These are phyloP conservation scores for Sporisorium reilianum DNA, from an alignment of 1,284 basidiomycete species.

Conservation along the genomic window DNA sequence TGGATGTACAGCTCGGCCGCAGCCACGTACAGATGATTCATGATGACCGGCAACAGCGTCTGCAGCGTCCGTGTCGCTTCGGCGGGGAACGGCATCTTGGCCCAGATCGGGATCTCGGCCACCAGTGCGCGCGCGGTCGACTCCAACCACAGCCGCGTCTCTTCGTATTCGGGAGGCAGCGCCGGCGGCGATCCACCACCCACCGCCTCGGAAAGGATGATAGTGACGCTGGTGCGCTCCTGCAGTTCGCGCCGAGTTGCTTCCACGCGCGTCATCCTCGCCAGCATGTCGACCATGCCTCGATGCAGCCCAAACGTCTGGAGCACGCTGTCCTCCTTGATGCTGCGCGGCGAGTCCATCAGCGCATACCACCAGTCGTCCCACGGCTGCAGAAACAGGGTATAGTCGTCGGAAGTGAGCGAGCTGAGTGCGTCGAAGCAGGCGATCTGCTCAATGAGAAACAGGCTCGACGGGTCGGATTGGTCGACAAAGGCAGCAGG, in stretches of 20 bases:
- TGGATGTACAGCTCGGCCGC: constrained; percentile 49
- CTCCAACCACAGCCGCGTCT: constrained; percentile 44
- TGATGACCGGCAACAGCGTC: constrained; percentile 33
- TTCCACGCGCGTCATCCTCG: constrained; percentile 46
- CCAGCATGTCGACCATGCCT: constrained; percentile 49
- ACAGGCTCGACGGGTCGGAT: constrained; percentile 40
- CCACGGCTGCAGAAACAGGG: constrained; percentile 50
- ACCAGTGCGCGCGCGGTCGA: constrained; percentile 39
- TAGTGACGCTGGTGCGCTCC: constrained; percentile 32
- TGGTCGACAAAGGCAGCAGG: constrained; percentile 42
- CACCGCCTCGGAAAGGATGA: constrained; percentile 35
- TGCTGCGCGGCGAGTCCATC: constrained; percentile 44
- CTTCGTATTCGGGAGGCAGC: constrained; percentile 45
- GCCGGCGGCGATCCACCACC: constrained; percentile 33
- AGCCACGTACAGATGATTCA: constrained; percentile 47
- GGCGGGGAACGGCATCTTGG: constrained; percentile 40
- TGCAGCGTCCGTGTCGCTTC: constrained; percentile 36
- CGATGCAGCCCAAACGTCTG: constrained; percentile 47
- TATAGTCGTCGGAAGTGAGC: constrained; percentile 43
- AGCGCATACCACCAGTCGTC: constrained; percentile 50
- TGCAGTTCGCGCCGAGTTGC: constrained; percentile 42
- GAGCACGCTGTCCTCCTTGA: constrained; percentile 44
- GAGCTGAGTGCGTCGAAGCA: constrained; percentile 48
- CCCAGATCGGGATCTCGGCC: constrained; percentile 45
- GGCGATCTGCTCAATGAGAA: constrained; percentile 50